phyloP scores from a whole-genome alignment of 2,329 filamentous ascomycete species.

The Fusarium devonianum region DNA sequence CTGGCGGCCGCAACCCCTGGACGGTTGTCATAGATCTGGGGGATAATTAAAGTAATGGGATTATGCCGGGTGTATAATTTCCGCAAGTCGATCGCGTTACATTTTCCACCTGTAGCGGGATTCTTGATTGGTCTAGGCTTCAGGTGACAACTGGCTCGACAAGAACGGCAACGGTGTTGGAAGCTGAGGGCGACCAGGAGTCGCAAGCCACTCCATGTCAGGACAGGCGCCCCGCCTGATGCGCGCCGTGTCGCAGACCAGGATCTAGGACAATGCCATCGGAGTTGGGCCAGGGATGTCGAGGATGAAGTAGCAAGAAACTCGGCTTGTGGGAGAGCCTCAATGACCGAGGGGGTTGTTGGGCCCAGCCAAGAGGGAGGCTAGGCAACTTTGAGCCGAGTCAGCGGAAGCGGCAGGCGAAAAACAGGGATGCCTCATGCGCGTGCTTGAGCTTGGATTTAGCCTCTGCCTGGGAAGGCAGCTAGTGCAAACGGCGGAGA shows the following conservation, averaged over 20 bases:
- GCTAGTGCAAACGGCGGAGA: slow-evolving; percentile 23
- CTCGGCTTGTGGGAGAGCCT: slow-evolving; percentile 24
- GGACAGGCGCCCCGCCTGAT: slow-evolving; percentile 37
- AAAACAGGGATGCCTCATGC: slow-evolving; percentile 33
- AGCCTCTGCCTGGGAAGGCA: slow-evolving; percentile 20
- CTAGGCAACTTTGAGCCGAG: slow-evolving; percentile 33
- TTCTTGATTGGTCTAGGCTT: slow-evolving; percentile 20
- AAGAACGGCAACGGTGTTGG: slow-evolving; percentile 28
- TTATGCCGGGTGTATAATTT: slow-evolving; percentile 31
- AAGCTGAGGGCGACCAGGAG: slow-evolving; percentile 19
- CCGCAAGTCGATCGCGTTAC: slow-evolving; percentile 35
- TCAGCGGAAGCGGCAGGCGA: slow-evolving; percentile 18
- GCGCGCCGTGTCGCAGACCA: slow-evolving; percentile 30
- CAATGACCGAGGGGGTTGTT: slow-evolving; percentile 9
- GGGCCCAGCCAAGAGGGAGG: slow-evolving; percentile 23
- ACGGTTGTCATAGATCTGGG: slow-evolving; percentile 30
- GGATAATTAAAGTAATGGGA: slow-evolving; percentile 23
- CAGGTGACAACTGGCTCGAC: slow-evolving; percentile 16
- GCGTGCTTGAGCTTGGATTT: slow-evolving; percentile 33
- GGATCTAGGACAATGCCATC: slow-evolving; percentile 16
- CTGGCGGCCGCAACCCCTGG: slow-evolving; percentile 26
- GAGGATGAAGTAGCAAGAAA: not conserved
- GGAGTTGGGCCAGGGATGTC: slow-evolving; percentile 18
- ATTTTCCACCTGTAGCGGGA: slow-evolving; percentile 20
- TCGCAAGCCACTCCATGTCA: slow-evolving; percentile 36